phyloP scores from a whole-genome alignment of 352 stramenopile genomes.

The Pythium guiyangense region DNA sequence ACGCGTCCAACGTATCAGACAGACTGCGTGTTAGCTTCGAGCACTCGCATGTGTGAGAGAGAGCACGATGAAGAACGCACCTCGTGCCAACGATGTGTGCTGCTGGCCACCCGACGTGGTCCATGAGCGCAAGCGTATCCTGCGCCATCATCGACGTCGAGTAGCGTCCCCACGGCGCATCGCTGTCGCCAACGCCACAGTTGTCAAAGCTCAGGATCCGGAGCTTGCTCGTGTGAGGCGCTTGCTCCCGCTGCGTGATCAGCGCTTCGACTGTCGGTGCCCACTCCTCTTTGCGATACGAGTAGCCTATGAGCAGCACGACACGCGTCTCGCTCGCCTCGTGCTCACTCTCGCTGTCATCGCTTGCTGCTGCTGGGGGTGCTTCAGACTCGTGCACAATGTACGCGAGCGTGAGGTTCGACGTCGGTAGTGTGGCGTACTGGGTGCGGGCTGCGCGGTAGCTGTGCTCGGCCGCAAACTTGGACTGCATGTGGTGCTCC shows the following conservation, averaged over 20 bases:
- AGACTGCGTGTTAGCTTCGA: too few species aligned
- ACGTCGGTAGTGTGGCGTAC: conserved; percentile 26
- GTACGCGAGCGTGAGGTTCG: conserved; percentile 43
- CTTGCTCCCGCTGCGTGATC: conserved; percentile 23
- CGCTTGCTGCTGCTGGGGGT: background rate
- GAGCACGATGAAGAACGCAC: background rate
- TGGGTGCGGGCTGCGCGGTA: conserved; percentile 25
- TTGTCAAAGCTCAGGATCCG: conserved; percentile 60
- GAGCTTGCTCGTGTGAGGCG: conserved; percentile 17
- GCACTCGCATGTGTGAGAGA: too few species aligned
- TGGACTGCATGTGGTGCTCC: conserved; percentile 38
- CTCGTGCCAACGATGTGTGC: conserved; percentile 12
- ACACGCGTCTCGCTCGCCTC: conserved; percentile 17
- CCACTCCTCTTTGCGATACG: conserved; percentile 38
- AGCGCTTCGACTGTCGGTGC: conserved; percentile 25
- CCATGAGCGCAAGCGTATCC: conserved; percentile 26
- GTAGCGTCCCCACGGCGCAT: conserved; percentile 26
- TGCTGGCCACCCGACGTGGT: conserved; percentile 10
- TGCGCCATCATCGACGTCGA: conserved; percentile 26
- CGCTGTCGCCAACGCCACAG: conserved; percentile 34
- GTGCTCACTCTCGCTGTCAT: background rate
- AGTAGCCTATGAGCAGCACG: conserved; percentile 45
- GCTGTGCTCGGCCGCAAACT: conserved; percentile 22
- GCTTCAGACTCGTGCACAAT: conserved; percentile 21
- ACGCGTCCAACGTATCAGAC: too few species aligned